phyloP scores from a whole-genome alignment of 257 asterid species.

The Solanum stenotomum region DNA sequence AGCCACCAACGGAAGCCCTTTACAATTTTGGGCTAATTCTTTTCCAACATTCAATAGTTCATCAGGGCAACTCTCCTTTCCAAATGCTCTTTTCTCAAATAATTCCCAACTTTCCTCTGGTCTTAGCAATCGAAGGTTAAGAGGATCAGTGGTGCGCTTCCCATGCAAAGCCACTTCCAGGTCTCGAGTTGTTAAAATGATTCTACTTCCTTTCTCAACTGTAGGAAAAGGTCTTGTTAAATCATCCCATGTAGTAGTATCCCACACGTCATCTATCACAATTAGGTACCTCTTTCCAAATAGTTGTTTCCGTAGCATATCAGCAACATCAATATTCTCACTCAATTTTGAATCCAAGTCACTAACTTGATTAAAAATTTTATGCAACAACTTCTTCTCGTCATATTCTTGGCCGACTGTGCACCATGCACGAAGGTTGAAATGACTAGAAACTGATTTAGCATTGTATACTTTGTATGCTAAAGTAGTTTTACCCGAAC shows the following conservation, averaged over 20 bases:
- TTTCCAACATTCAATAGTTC: slow-evolving; percentile 6
- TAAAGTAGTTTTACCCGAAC: background rate
- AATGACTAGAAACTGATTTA: background rate
- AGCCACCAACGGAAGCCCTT: slow-evolving; percentile 15
- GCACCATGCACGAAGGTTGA: slow-evolving; percentile 1
- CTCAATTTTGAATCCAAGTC: background rate
- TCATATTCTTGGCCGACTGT: background rate
- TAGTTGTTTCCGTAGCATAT: background rate
- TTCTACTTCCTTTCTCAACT: background rate
- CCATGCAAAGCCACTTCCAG: background rate
- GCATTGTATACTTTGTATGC: background rate
- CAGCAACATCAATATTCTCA: background rate
- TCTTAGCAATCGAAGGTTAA: background rate
- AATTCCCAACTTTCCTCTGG: slow-evolving; percentile 8
- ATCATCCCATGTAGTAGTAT: background rate
- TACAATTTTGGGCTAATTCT: slow-evolving; percentile 5
- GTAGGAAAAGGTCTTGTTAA: background rate
- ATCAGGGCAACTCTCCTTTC: background rate
- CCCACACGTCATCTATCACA: slow-evolving; percentile 19
- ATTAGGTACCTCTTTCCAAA: slow-evolving; percentile 1
- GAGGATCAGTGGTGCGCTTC: background rate
- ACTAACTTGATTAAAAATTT: background rate
- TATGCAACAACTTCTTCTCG: background rate
- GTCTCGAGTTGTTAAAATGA: background rate
- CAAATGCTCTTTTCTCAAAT: slow-evolving; percentile 2